Percentiles rank a stretch among this genome's conserved stretches.
These are phyloP conservation scores for Prunus armeniaca DNA, from an alignment of 306 rosid genomes.

Conservation along the genomic window DNA sequence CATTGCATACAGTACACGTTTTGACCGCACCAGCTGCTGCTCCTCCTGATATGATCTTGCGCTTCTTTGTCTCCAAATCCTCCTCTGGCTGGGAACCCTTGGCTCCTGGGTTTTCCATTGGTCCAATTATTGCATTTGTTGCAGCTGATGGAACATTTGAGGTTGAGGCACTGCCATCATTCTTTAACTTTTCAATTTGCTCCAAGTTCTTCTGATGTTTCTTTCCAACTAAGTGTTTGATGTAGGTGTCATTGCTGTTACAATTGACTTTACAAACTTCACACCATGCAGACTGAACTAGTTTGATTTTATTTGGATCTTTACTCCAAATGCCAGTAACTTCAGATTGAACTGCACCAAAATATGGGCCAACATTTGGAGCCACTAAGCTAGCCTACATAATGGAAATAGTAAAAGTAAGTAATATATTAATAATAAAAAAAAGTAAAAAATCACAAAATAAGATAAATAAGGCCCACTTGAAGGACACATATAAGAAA, in stretches of 20 bases:
- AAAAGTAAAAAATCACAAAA: not conserved
- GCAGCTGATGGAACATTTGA: slow-evolving; percentile 13
- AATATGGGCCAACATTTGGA: slow-evolving; percentile 32
- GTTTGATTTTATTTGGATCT: slow-evolving; percentile 38
- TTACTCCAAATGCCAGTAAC: slow-evolving; percentile 34
- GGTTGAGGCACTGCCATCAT: not conserved
- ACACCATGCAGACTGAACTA: slow-evolving; percentile 56
- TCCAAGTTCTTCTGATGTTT: slow-evolving; percentile 58
- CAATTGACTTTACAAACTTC: slow-evolving; percentile 61
- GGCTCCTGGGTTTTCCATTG: slow-evolving; percentile 41
- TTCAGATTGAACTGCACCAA: slow-evolving; percentile 41
- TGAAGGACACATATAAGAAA: not conserved
- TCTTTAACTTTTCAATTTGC: slow-evolving; percentile 32
- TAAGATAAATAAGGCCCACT: not conserved
- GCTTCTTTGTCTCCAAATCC: slow-evolving; percentile 52
- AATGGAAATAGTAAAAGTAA: not conserved
- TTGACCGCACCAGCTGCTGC: slow-evolving; percentile 37
- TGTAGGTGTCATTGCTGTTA: slow-evolving; percentile 51
- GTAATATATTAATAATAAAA: not conserved
- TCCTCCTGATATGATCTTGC: slow-evolving; percentile 48
- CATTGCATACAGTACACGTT: slow-evolving; percentile 55
- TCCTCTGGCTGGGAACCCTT: slow-evolving; percentile 16
- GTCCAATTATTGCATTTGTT: slow-evolving; percentile 32
- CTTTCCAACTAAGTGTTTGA: slow-evolving; percentile 54
- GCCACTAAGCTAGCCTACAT: slow-evolving; percentile 48